A percentile compares a stretch with the other conserved stretches of the same genome.
These are phyloP conservation scores for Fragilaria crotonensis DNA, from an alignment of 108 stramenopile genomes.

Conservation along the genomic window DNA sequence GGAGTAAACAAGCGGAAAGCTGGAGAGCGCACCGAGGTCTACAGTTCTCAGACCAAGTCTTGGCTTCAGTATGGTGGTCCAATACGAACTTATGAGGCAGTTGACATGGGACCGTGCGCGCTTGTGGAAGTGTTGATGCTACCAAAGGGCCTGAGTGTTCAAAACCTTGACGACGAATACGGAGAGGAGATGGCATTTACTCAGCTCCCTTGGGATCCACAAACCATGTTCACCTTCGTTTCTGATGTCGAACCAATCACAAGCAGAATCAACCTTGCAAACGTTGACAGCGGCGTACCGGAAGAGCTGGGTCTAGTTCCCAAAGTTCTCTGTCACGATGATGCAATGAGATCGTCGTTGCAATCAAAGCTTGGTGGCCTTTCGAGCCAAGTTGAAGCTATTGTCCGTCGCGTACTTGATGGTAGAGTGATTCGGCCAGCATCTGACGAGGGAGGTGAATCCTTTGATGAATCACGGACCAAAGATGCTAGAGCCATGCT, in stretches of 20 bases:
- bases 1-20: constrained; percentile 21
- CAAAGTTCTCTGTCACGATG: constrained; percentile 33
- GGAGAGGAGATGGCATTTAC: constrained; percentile 4
- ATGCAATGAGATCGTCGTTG: constrained; percentile 29
- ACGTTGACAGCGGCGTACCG: constrained; percentile 1
- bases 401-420: constrained; percentile 69
- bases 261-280: no score
- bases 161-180: not conserved
- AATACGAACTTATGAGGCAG: constrained; percentile 47
- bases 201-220: constrained; percentile 27
- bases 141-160: constrained; percentile 17
- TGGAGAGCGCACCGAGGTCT: constrained; percentile 35
- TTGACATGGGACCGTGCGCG: constrained; percentile 67
- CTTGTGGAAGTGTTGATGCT: constrained; percentile 43
- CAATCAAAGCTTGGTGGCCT: constrained; percentile 55
- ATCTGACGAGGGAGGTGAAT: not conserved
- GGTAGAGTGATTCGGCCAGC: constrained; percentile 40
- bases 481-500: constrained; percentile 79
- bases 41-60: not conserved
- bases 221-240: constrained; percentile 17
- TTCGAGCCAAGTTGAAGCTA: constrained; percentile 52
- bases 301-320: constrained; percentile 19
- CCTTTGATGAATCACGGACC: constrained; percentile 4
- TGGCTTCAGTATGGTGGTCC: constrained; percentile 61
- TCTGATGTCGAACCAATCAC: not conserved